Evolutionary conservation across 495 filamentous ascomycete species (phyloP).

Genomic region (Penicillium taxi): DNA sequence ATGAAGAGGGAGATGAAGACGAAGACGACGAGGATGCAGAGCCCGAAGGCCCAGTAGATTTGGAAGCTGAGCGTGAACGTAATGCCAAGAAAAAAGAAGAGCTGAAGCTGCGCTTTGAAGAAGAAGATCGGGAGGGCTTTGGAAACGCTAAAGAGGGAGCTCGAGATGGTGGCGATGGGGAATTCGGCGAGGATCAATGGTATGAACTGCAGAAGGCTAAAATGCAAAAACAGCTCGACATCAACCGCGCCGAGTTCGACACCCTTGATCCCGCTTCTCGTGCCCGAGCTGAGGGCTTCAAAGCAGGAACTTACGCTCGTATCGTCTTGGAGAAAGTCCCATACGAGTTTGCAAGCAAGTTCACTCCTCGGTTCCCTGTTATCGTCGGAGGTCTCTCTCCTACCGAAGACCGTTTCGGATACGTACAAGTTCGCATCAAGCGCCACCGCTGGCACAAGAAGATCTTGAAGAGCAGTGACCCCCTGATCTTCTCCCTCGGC

Average conservation of each 20-base stretch:
- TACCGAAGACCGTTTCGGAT: conserved; percentile 92
- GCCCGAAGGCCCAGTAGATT: conserved; percentile 31
- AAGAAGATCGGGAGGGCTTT: conserved; percentile 92
- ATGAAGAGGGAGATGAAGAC: conserved; percentile 24
- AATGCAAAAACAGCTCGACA: conserved; percentile 85
- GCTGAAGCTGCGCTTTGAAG: conserved; percentile 86
- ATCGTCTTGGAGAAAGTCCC: conserved; percentile 83
- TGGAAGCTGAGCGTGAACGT: conserved; percentile 80
- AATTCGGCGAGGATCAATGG: conserved; percentile 97
- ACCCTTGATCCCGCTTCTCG: conserved; percentile 72
- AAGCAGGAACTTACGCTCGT: conserved; percentile 88
- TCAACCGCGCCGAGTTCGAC: conserved; percentile 91
- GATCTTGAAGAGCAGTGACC: conserved; percentile 95
- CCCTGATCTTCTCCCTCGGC: conserved; percentile 93
- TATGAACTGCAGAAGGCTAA: conserved; percentile 93
- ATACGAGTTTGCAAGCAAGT: conserved; percentile 83
- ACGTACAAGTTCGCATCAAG: conserved; percentile 92
- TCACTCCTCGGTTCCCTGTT: conserved; percentile 76
- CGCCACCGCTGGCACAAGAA: conserved; percentile 98
- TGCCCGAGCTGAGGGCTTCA: conserved; percentile 76
- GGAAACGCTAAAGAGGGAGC: conserved; percentile 73
- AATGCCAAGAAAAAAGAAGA: conserved; percentile 93
- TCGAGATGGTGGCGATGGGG: conserved; percentile 51
- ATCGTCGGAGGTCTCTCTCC: conserved; percentile 83
- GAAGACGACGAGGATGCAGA: conserved; percentile 20